Evolutionary conservation across 257 asterid genomes (phyloP), one percentile per base, ranked within the genome.

Genomic region (Plantago major): DNA sequence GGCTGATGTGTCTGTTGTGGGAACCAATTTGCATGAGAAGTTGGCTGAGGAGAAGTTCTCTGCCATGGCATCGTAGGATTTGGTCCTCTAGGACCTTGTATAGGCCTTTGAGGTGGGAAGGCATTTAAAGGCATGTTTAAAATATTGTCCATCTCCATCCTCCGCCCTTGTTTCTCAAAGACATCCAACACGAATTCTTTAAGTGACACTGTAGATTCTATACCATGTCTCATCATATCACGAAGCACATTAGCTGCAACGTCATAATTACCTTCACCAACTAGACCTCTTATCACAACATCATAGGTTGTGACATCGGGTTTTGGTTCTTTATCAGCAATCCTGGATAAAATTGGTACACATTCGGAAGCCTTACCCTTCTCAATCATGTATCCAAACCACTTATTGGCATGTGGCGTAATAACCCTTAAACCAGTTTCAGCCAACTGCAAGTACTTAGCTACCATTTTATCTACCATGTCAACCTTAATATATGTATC

Each of bases 291-390:
- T 62, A 84, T 69, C 65, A 91, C 85, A 59, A 84, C 50, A 53
- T 86, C 95, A 64, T 81, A 88, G 7, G 90, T 91, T 13, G 81
- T 82, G 47, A 77, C 91, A 76, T 91, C 96, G 6, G 96, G 87
- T 51, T 75, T 85, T n/a, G 95, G 96, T 59, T 91, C 98, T 69
- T 67, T 81, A 51, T 78, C 90, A 46, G 67, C 79, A 92, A 88
- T 88, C 73, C 71, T 86, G 12, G 74, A 69, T 71, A 91, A 75
- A 70, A 91, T 81, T 10, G 88, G 81, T 12, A 82, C 73, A 63
- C 94, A 91, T 62, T 86, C 90, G 10, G 54, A 58, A 53, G 77
- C 78, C 75, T 58, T 82, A 42, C 86, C 90, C 66, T 85, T 88
- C 75, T 79, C 88, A 65, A 91, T 73, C 74, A 91, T 66, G 79